phyloP scores from a whole-genome alignment of 345 rosid genomes.

The Gossypium longicalyx region DNA sequence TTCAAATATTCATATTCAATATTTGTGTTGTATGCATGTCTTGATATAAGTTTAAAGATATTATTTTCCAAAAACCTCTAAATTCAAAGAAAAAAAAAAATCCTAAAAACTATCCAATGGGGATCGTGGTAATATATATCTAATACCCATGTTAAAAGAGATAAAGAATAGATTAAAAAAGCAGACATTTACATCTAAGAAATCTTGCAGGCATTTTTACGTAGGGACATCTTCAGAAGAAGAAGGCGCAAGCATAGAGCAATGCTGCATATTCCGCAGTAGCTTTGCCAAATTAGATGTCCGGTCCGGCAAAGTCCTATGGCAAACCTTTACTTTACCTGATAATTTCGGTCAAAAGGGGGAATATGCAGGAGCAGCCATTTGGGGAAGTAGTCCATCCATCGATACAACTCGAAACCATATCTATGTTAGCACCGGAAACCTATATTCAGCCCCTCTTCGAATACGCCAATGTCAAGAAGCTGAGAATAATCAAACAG shows the following conservation, averaged over 20 bases:
- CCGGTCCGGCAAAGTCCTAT: constrained; percentile 18
- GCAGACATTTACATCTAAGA: no score
- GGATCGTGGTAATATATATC: no score
- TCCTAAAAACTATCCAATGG: no score
- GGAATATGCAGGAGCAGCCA: constrained; percentile 30
- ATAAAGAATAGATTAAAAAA: no score
- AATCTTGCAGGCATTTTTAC: constrained; percentile 23
- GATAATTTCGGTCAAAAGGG: constrained; percentile 16
- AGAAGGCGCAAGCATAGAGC: constrained; percentile 10
- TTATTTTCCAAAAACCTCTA: no score
- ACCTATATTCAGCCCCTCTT: constrained; percentile 31
- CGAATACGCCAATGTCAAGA: constrained; percentile 25
- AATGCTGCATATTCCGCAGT: constrained; percentile 28
- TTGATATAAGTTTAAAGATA: not conserved
- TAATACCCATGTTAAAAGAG: no score
- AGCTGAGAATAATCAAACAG: constrained; percentile 28
- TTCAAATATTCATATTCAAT: not conserved
- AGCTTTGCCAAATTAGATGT: constrained; percentile 26
- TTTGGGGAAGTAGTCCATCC: constrained; percentile 40
- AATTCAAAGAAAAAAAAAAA: no score
- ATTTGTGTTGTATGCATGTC: not conserved
- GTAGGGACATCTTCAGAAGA: constrained; percentile 25
- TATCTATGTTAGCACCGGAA: constrained; percentile 34
- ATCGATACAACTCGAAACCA: constrained; percentile 26
- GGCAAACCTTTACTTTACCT: constrained; percentile 31